phyloP scores from a whole-genome alignment of 1,284 basidiomycete species.

The Chalciporus piperatoides region DNA sequence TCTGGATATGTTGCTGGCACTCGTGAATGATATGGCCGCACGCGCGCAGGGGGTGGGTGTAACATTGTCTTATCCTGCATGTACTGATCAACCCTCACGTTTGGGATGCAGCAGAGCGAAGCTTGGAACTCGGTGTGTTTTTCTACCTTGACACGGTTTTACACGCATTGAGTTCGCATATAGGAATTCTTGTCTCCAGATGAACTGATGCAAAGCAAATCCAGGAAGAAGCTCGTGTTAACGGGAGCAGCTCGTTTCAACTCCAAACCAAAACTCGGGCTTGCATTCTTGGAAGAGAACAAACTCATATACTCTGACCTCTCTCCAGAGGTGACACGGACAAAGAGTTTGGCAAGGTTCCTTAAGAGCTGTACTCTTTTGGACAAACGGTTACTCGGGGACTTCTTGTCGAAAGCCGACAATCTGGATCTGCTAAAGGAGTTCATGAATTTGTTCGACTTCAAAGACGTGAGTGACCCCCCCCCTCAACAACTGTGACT shows the following conservation, averaged over 20 bases:
- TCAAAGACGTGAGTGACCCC: slow-evolving; percentile 66
- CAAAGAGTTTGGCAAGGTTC: slow-evolving; percentile 74
- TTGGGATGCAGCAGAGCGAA: slow-evolving; percentile 38
- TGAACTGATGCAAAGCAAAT: slow-evolving; percentile 70
- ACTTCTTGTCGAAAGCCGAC: slow-evolving; percentile 90
- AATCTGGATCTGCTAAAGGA: slow-evolving; percentile 83
- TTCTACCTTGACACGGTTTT: background rate
- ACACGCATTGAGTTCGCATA: slow-evolving; percentile 2
- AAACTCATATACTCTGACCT: slow-evolving; percentile 74
- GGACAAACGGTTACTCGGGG: slow-evolving; percentile 93
- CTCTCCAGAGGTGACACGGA: slow-evolving; percentile 52
- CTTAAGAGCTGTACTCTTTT: slow-evolving; percentile 83
- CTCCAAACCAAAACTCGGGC: slow-evolving; percentile 88
- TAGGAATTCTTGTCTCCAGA: slow-evolving; percentile 56
- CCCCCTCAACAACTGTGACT: slow-evolving; percentile 1
- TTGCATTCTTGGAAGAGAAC: slow-evolving; percentile 89
- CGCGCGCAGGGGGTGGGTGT: slow-evolving; percentile 67
- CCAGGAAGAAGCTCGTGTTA: slow-evolving; percentile 83
- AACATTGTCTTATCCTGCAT: slow-evolving; percentile 9
- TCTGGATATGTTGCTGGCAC: slow-evolving; percentile 84
- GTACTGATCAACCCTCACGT: slow-evolving; percentile 8
- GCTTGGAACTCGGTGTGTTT: slow-evolving; percentile 59
- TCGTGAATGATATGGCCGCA: slow-evolving; percentile 86
- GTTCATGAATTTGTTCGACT: slow-evolving; percentile 90
- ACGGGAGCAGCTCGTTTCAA: slow-evolving; percentile 90